Evolutionary conservation across 2,329 filamentous ascomycete species (phyloP).

Genomic region (Xylaria sp.): DNA sequence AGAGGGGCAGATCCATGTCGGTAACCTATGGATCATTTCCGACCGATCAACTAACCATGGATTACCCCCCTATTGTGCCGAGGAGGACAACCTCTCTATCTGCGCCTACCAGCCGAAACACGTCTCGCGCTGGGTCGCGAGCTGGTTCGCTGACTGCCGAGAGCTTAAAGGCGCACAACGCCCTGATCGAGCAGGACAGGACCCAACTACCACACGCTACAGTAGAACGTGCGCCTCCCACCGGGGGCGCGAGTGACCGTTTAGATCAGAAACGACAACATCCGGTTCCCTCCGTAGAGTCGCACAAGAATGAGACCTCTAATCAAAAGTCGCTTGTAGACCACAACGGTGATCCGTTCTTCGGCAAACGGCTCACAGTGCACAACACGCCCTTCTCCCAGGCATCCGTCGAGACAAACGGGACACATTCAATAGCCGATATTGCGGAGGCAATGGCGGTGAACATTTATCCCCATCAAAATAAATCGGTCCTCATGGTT

Average conservation of each 20-base stretch:
- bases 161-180: slow-evolving; percentile 62
- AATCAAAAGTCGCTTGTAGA: slow-evolving; percentile 51
- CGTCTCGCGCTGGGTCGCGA: slow-evolving; percentile 40
- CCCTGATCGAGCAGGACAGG: slow-evolving; percentile 43
- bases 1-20: slow-evolving; percentile 51
- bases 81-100: slow-evolving; percentile 65
- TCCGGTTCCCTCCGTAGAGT: slow-evolving; percentile 44
- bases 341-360: slow-evolving; percentile 59
- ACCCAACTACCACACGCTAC: slow-evolving; percentile 36
- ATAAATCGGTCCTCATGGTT: slow-evolving; percentile 66
- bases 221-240: slow-evolving; percentile 37
- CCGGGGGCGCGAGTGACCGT: slow-evolving; percentile 36
- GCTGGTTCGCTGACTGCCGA: slow-evolving; percentile 61
- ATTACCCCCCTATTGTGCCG: slow-evolving; percentile 64
- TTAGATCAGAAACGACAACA: slow-evolving; percentile 39
- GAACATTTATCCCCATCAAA: slow-evolving; percentile 68
- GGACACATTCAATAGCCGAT: slow-evolving; percentile 61
- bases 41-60: slow-evolving; percentile 61
- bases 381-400: slow-evolving; percentile 68
- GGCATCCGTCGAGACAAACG: slow-evolving; percentile 65
- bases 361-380: slow-evolving; percentile 57
- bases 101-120: slow-evolving; percentile 64
- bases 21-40: slow-evolving; percentile 53
- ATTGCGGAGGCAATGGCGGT: slow-evolving; percentile 68
- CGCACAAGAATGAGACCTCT: slow-evolving; percentile 39